Percentiles rank a stretch among this genome's conserved stretches.
Evolutionary conservation across 257 asterid species (phyloP).

Genomic region (Linaria vulgaris): DNA sequence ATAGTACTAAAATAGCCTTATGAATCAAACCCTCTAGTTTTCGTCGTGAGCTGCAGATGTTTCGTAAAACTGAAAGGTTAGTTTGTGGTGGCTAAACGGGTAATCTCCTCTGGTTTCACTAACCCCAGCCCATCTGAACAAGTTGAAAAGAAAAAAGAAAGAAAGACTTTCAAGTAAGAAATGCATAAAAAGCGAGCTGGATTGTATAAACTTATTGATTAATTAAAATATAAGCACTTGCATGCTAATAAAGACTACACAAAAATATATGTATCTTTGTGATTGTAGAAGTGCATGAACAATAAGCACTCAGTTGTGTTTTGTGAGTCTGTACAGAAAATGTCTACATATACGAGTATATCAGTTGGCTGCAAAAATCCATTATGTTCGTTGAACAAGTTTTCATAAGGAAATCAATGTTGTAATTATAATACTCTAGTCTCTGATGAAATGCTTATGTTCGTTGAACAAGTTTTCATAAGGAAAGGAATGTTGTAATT

Average conservation of each 20-base stretch:
- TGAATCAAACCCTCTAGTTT: constrained; percentile 87
- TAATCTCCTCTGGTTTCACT: constrained; percentile 84
- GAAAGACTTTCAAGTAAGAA: constrained; percentile 27
- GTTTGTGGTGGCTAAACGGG: constrained; percentile 93
- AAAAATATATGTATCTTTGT: neutral
- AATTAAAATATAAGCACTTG: neutral
- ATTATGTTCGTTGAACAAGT: neutral
- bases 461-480: no score
- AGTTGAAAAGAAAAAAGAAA: neutral
- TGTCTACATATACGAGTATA: neutral
- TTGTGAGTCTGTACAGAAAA: neutral
- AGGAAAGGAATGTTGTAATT: no score
- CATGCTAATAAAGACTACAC: constrained; percentile 3
- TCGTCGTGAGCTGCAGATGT: constrained; percentile 91
- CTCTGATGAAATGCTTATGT: constrained; percentile 41
- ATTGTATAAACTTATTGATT: neutral
- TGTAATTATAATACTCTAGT: constrained; percentile 9
- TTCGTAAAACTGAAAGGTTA: constrained; percentile 85
- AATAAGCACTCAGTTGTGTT: neutral
- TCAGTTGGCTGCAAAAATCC: constrained; percentile 6
- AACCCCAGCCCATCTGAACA: constrained; percentile 78
- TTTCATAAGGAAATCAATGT: constrained; percentile 3
- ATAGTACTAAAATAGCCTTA: constrained; percentile 82
- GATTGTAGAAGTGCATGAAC: constrained; percentile 2
- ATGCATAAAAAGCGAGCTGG: neutral